Evolutionary conservation across 352 stramenopile genomes (phyloP), one percentile per base, ranked within the genome.

Genomic region (Globisporangium mamillatum): DNA sequence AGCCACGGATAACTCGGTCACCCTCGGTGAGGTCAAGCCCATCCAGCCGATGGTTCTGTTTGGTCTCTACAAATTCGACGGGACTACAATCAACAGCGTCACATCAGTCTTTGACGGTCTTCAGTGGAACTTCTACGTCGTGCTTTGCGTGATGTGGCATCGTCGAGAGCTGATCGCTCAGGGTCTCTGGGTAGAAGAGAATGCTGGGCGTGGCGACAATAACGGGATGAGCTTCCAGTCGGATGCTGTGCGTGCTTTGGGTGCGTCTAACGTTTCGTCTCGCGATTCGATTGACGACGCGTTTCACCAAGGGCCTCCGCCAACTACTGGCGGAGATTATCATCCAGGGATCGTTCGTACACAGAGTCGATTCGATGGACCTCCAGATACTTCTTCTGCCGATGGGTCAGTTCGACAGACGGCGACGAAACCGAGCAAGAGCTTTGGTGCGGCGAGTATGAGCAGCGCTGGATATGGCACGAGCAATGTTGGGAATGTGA

Each of bases 11-110:
- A 61, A 78, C 56, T 57, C 59, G 4, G 27, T 67, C 27, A 78
- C 50, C 67, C 69, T 41, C 60, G 83, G 64, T 16, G 84, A 86
- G 56, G 76, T 80, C 10, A 84, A 90, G 54, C 69, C 85, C 12
- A 89, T 96, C 38, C 89, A 95, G 60, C 81, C 84, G 0, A 82
- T 92, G 24, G 84, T 95, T 12, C 62, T 95, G n/a, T 72, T 95
- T 58, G 89, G 89, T 2, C 62, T 96, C 32, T 96, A 93, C 75
- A 96, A 96, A 69, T 95, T 93, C 29, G 87, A 96, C 50, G 89
- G 87, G 0, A 76, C 75, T 52, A 79, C 82, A 25, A 82, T 90
- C 14, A 57, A 80, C n/a, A 73, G 67, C 25, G 68, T 88, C 44
- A 85, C 67, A 9, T 79, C 76, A 0, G 86, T 92, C 22, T 90